Evolutionary conservation across 257 asterid species (phyloP).

Genomic region (Nicotiana attenuata): DNA sequence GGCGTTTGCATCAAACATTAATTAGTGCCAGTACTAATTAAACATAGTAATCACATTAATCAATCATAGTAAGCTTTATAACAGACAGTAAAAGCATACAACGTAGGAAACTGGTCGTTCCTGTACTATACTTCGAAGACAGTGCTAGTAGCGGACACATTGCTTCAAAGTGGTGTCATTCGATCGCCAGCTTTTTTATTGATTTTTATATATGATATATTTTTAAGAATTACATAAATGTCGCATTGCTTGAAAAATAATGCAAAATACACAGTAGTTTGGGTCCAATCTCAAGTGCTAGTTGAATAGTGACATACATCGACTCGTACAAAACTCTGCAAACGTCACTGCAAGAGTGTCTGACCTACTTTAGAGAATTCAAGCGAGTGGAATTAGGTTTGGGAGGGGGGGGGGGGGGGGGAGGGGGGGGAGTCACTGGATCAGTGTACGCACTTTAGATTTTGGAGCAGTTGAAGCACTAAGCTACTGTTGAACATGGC

Average conservation of each 20-base stretch:
- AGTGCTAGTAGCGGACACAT: neutral
- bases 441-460: neutral
- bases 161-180: neutral
- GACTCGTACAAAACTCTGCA: too few species aligned
- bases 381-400: too few species aligned
- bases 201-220: too few species aligned
- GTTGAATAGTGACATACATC: too few species aligned
- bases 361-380: too few species aligned
- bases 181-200: neutral
- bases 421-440: too few species aligned
- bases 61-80: neutral
- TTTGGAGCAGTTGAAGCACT: neutral
- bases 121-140: conserved; percentile 1
- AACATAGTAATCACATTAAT: neutral
- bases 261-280: too few species aligned
- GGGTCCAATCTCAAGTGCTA: too few species aligned
- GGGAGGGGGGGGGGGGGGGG: too few species aligned
- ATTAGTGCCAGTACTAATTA: neutral
- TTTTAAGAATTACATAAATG: too few species aligned
- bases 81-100: neutral
- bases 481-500: neutral
- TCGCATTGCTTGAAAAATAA: too few species aligned
- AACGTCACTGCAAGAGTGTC: too few species aligned
- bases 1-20: neutral
- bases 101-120: neutral